These are phyloP conservation scores for Euphorbia tirucalli DNA, from an alignment of 345 rosid genomes.

Conservation along the genomic window DNA sequence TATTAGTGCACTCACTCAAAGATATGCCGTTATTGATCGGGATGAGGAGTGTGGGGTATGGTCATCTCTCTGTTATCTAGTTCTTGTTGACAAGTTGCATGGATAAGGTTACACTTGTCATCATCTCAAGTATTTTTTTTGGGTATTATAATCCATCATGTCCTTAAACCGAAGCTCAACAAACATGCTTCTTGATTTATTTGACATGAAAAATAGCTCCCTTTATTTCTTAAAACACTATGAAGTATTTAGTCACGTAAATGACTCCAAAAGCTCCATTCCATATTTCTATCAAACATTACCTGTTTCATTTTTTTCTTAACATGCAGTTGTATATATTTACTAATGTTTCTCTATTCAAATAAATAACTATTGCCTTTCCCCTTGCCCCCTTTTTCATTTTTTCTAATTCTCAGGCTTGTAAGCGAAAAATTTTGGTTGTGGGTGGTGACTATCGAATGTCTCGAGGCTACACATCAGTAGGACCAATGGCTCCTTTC, in stretches of 20 bases:
- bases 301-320: neutral
- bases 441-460: constrained; percentile 62
- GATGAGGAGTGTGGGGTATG: constrained; percentile 98
- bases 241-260: neutral
- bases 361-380: neutral
- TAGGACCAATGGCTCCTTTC: constrained; percentile 88
- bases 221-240: neutral
- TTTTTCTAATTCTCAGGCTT: constrained; percentile 42
- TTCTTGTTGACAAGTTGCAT: constrained; percentile 11
- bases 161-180: constrained; percentile 2
- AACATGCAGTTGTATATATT: neutral
- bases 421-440: constrained; percentile 74
- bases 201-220: neutral
- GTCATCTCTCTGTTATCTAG: constrained; percentile 23
- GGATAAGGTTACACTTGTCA: neutral
- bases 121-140: neutral
- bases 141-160: neutral
- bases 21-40: constrained; percentile 86
- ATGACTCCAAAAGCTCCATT: constrained; percentile 2
- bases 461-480: constrained; percentile 70
- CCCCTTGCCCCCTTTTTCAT: no score
- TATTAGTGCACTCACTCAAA: constrained; percentile 92
- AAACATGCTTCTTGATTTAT: constrained; percentile 16
- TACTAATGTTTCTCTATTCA: neutral
- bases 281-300: neutral